Evolutionary conservation across 345 rosid species (phyloP).

Genomic region (Physaria fendleri): DNA sequence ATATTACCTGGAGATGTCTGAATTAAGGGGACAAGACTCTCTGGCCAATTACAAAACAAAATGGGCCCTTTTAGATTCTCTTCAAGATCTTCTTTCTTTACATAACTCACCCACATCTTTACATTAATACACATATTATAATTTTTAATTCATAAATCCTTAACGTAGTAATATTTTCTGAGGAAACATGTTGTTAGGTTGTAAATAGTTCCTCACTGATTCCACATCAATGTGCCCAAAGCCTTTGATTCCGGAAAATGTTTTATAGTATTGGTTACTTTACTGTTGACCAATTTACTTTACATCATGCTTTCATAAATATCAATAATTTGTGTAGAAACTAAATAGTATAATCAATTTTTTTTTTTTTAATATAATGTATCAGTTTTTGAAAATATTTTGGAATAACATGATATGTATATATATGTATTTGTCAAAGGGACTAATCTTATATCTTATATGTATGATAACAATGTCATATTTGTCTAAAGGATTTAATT

Average conservation of each 20-base stretch:
- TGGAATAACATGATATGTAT: no score
- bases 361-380: no score
- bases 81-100: conserved; percentile 17
- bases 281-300: no score
- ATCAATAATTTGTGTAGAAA: background rate
- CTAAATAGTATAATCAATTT: no score
- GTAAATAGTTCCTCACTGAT: background rate
- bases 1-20: conserved; percentile 34
- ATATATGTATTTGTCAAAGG: no score
- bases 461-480: background rate
- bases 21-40: conserved; percentile 41
- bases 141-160: background rate
- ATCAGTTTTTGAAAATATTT: no score
- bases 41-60: conserved; percentile 35
- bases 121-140: background rate
- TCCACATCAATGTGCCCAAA: background rate
- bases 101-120: background rate
- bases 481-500: background rate
- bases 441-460: background rate
- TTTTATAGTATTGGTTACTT: background rate
- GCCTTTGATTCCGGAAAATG: background rate
- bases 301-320: background rate
- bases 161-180: background rate
- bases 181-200: background rate
- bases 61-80: conserved; percentile 29